phyloP scores from a whole-genome alignment of 169 alveolate genomes.

The Besnoitia besnoiti region DNA sequence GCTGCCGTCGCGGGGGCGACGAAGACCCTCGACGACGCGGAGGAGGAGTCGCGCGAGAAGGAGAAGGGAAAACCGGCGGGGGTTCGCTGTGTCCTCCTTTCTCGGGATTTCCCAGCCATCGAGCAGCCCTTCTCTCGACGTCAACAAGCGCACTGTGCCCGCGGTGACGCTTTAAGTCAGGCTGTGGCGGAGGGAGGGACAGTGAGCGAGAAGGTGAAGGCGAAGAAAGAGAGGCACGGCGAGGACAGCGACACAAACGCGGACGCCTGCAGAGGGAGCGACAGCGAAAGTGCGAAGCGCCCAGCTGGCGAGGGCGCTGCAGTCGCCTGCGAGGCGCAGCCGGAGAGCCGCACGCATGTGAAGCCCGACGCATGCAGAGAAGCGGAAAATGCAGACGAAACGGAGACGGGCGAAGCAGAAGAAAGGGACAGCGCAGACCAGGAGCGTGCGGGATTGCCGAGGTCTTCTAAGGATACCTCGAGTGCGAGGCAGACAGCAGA shows the following conservation, averaged over 20 bases:
- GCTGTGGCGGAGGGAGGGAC: not conserved
- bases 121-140: no score
- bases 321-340: not conserved
- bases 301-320: not conserved
- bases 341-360: not conserved
- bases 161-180: not conserved
- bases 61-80: not conserved
- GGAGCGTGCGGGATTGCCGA: not conserved
- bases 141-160: not conserved
- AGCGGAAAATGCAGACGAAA: not conserved
- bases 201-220: not conserved
- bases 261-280: not conserved
- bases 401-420: not conserved
- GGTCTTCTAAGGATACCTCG: not conserved
- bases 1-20: not conserved
- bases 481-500: not conserved
- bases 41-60: not conserved
- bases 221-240: not conserved
- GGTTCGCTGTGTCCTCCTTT: not conserved
- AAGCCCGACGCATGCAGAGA: not conserved
- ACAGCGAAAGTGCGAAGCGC: not conserved
- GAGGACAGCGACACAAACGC: not conserved
- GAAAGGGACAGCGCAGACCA: not conserved
- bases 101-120: not conserved
- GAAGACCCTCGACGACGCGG: not conserved